Conservation (phyloP, 257 asterid species). For the Osmanthus fragrans region DNA sequence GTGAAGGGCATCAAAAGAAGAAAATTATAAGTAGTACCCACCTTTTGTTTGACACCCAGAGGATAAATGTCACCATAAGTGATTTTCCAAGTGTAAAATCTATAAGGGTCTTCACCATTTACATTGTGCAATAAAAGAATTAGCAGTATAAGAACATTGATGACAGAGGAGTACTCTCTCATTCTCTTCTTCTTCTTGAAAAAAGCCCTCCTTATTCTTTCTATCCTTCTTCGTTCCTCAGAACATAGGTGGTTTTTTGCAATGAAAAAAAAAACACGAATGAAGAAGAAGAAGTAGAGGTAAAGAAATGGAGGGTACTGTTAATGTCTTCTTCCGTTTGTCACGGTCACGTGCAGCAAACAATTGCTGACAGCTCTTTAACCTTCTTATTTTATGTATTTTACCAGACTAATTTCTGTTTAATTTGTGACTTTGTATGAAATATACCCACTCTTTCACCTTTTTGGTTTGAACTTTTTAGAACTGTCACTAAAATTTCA, state of each 20-base stretch:
- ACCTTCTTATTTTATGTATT: neutral
- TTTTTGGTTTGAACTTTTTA: no score
- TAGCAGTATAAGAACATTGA: constrained; percentile 30
- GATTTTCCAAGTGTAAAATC: constrained; percentile 82
- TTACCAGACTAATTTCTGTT: no score
- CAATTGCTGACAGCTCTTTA: constrained; percentile 15
- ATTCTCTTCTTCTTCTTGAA: constrained; percentile 20
- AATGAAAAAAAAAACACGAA: neutral
- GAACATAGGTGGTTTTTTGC: neutral
- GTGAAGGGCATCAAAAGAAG: neutral
- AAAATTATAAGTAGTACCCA: constrained; percentile 1
- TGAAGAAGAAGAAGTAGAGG: neutral
- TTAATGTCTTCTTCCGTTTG: constrained; percentile 12
- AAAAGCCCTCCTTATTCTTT: neutral
- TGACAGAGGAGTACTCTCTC: constrained; percentile 40
- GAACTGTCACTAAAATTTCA: no score
- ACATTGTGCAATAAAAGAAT: constrained; percentile 32
- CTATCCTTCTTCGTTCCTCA: neutral
- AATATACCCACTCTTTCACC: no score
- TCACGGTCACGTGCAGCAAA: constrained; percentile 44
- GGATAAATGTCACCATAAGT: constrained; percentile 81
- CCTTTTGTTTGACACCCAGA: constrained; percentile 87
- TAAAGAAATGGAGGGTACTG: neutral
- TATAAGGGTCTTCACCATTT: constrained; percentile 75
- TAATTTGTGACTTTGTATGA: no score